phyloP scores from a whole-genome alignment of 768 basidiomycete genomes.

The Tulasnella sp. region DNA sequence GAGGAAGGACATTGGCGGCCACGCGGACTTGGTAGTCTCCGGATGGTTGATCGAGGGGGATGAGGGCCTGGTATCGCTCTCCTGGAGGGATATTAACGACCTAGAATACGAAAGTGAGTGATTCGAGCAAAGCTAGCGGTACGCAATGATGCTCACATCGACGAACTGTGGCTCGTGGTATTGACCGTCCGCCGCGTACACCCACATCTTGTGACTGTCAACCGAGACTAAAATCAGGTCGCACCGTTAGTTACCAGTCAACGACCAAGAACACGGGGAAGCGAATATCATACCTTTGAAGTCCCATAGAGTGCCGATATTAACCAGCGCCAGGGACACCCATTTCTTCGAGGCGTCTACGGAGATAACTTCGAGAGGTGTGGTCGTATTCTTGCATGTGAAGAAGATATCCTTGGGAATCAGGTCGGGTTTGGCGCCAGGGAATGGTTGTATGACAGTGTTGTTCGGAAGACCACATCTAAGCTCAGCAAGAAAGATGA shows the following conservation, averaged over 20 bases:
- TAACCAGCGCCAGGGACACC: constrained; percentile 3
- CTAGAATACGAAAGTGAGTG: background rate
- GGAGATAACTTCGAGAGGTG: background rate
- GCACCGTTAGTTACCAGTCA: background rate
- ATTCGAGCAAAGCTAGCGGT: background rate
- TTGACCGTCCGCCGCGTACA: constrained; percentile 14
- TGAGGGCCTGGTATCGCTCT: constrained; percentile 8
- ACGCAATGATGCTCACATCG: constrained; percentile 3
- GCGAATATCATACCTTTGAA: background rate
- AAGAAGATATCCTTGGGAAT: constrained; percentile 1
- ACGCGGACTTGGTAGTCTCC: constrained; percentile 13
- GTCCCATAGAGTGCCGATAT: constrained; percentile 6
- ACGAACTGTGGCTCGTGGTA: constrained; percentile 9
- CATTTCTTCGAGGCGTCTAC: constrained; percentile 9
- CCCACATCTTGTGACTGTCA: constrained; percentile 5
- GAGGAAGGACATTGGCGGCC: background rate
- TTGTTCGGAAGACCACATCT: constrained; percentile 5
- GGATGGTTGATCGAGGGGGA: constrained; percentile 7
- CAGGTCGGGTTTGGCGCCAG: background rate
- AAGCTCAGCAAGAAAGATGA: background rate
- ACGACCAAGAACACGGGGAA: background rate
- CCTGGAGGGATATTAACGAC: constrained; percentile 5
- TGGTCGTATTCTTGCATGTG: constrained; percentile 7
- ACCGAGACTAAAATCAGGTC: background rate
- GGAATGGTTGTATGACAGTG: background rate